Evolutionary conservation across 768 basidiomycete species (phyloP).

Genomic region (Pleurotus pulmonarius): DNA sequence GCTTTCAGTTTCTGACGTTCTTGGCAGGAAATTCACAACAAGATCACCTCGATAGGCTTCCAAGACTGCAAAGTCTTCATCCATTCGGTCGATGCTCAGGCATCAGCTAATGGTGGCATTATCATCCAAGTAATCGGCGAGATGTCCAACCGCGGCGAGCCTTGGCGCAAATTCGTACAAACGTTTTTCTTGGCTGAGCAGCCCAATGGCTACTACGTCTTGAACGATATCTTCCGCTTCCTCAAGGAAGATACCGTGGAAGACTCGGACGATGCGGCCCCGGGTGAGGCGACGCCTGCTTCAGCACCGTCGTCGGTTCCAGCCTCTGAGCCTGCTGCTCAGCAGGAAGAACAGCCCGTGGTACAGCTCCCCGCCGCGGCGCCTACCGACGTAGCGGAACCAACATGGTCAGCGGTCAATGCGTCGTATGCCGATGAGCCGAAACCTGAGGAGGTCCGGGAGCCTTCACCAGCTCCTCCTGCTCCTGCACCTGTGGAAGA

Average conservation of each 20-base stretch:
- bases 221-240: slow-evolving; percentile 99
- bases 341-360: slow-evolving; percentile 2
- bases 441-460: slow-evolving; percentile 12
- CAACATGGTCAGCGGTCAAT: slow-evolving; percentile 19
- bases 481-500: slow-evolving; percentile 28
- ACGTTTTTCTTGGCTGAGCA: slow-evolving; percentile 99
- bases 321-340: background rate
- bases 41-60: slow-evolving; percentile 92
- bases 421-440: slow-evolving; percentile 24
- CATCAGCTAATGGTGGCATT: slow-evolving; percentile 91
- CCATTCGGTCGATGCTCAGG: slow-evolving; percentile 96
- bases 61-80: slow-evolving; percentile 99
- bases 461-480: slow-evolving; percentile 23
- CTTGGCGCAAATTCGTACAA: slow-evolving; percentile 99
- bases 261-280: slow-evolving; percentile 42
- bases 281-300: slow-evolving; percentile 27
- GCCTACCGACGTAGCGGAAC: slow-evolving; percentile 12
- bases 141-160: slow-evolving; percentile 89
- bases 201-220: slow-evolving; percentile 97
- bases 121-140: slow-evolving; percentile 99
- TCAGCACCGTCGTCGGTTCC: slow-evolving; percentile 25
- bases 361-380: background rate
- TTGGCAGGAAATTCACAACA: slow-evolving; percentile 89
- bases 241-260: slow-evolving; percentile 92
- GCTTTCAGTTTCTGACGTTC: background rate